Base-by-base conservation (phyloP, 805 yeast genomes). In the Wickerhamiella vanderwaltii region DNA sequence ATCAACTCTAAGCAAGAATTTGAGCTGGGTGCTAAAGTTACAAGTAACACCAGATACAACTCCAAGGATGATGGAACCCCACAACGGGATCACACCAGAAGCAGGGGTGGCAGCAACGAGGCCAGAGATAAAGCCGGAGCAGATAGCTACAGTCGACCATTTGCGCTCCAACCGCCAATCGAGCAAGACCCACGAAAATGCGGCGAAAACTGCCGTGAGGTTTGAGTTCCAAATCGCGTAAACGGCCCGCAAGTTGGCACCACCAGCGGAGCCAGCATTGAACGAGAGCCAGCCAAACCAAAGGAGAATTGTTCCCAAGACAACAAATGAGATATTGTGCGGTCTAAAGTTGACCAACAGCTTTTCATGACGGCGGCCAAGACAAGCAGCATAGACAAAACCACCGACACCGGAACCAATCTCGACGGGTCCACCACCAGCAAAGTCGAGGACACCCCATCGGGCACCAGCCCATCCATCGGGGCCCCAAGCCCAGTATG, bases 401-500 rank as follows among this genome's bases (percentile, higher is more conserved):
- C 95, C 96, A 26, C 85, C 81, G 18, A 86, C 80, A 46, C 97
- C 97, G 18, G 93, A 78, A 23, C 83, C 70, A 43, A 91, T 84
- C 60, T 88, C 97, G 20, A 88, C 95, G 1, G 96, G 94, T 0
- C 96, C 96, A 43, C 97, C 97, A 23, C 98, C 98, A 18, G 98
- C 98, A 60, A 83, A 88, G 59, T 88, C 98, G 39, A 88, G 67
- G 1, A 79, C 97, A 5, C 94, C 95, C 77, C 94, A 88, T 51
- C 75, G 68, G 50, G 70, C 71, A 13, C 58, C 59, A 28, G 95
- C 95, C 97, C 97, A 88, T 29, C 98, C 97, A 35, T 77, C 78
- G 1, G 82, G 57, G 43, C 85, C 80, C 97, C 97, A 88, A 43
- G 83, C 76, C 96, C 97, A 87, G 62, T 77, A 84, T 5, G 88